Percentiles rank a stretch among this genome's conserved stretches.
phyloP scores from a whole-genome alignment of 192 early-diverging fungal genomes.

The Rhizophagus clarus region DNA sequence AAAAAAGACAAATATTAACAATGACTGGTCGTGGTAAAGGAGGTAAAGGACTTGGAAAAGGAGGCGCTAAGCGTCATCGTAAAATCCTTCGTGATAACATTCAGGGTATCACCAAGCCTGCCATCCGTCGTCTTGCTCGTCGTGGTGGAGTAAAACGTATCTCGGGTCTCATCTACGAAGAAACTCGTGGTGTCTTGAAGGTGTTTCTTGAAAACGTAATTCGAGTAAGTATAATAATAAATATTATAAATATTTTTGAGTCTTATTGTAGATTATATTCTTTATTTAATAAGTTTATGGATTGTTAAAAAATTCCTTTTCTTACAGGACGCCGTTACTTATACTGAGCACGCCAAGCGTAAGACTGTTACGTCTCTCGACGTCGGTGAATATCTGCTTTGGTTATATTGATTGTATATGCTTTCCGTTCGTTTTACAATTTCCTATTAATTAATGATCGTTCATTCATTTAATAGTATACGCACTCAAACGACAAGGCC shows the following conservation, averaged over 20 bases:
- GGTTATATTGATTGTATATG: too few species aligned
- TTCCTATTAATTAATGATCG: neutral
- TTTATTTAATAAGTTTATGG: neutral
- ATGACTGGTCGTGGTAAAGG: slow-evolving; percentile 94
- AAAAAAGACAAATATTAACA: slow-evolving; percentile 29
- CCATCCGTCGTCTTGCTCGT: slow-evolving; percentile 96
- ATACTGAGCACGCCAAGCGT: slow-evolving; percentile 98
- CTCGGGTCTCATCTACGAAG: slow-evolving; percentile 98
- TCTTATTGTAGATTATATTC: neutral
- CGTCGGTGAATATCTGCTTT: slow-evolving; percentile 52
- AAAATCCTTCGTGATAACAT: slow-evolving; percentile 93
- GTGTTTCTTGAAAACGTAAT: slow-evolving; percentile 99
- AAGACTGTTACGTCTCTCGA: slow-evolving; percentile 99
- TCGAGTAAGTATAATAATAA: slow-evolving; percentile 43
- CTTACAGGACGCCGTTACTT: slow-evolving; percentile 66
- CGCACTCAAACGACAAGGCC: slow-evolving; percentile 96
- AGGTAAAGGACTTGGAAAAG: slow-evolving; percentile 92
- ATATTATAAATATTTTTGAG: neutral
- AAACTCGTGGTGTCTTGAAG: slow-evolving; percentile 97
- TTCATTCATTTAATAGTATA: slow-evolving; percentile 64
- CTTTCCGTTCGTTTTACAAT: neutral
- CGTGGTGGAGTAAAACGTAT: slow-evolving; percentile 99
- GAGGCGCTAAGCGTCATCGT: slow-evolving; percentile 91
- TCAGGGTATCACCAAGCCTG: slow-evolving; percentile 33
- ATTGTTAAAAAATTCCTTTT: slow-evolving; percentile 15